Evolutionary conservation across 140 eudicot genomes (phyloP).

Genomic region (Stevia rebaudiana): DNA sequence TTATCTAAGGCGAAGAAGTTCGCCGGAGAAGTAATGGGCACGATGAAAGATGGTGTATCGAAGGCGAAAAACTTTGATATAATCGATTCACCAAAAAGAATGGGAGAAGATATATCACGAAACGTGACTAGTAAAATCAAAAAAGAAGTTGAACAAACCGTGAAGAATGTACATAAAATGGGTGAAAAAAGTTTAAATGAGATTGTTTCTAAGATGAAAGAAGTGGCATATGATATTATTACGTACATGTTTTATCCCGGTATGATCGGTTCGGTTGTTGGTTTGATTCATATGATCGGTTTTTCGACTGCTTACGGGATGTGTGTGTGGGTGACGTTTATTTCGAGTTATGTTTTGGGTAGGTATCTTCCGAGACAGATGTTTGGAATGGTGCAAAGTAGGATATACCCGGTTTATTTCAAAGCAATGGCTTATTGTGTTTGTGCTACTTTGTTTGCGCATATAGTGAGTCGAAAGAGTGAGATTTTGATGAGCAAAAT

Average conservation of each 20-base stretch:
- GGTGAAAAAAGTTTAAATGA: conserved; percentile 28
- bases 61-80: conserved; percentile 14
- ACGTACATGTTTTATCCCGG: conserved; percentile 16
- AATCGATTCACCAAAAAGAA: conserved; percentile 20
- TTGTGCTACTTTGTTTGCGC: conserved; percentile 47
- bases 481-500: not conserved
- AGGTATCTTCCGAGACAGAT: conserved; percentile 50
- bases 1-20: conserved; percentile 21
- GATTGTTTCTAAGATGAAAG: conserved; percentile 17
- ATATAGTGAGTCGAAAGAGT: conserved; percentile 28
- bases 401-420: conserved; percentile 70
- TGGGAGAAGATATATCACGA: conserved; percentile 17
- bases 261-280: conserved; percentile 20
- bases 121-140: conserved; percentile 18
- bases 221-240: conserved; percentile 20
- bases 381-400: conserved; percentile 71
- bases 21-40: conserved; percentile 12
- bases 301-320: conserved; percentile 64
- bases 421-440: conserved; percentile 55
- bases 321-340: conserved; percentile 68
- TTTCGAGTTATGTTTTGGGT: conserved; percentile 60
- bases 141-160: conserved; percentile 9
- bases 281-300: conserved; percentile 56
- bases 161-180: not conserved
- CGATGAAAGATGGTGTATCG: conserved; percentile 7